These are phyloP conservation scores for Kodamaea laetipori DNA, from an alignment of 805 yeast species.

Conservation along the genomic window DNA sequence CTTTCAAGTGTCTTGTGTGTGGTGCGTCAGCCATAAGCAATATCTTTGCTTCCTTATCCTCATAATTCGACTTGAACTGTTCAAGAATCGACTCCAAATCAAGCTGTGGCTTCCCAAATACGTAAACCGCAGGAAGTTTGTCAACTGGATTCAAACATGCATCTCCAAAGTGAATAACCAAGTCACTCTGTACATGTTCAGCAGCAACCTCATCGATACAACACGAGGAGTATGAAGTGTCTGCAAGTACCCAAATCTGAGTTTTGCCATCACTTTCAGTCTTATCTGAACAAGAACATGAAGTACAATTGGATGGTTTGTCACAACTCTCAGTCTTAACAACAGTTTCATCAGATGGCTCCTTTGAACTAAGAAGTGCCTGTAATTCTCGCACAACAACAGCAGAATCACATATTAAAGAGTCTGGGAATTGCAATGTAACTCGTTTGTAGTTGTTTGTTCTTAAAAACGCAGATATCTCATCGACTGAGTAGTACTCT, in stretches of 20 bases:
- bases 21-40: constrained; percentile 78
- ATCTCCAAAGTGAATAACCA: constrained; percentile 91
- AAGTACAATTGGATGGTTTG: neutral
- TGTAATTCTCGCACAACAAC: constrained; percentile 61
- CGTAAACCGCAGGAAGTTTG: constrained; percentile 72
- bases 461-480: constrained; percentile 43
- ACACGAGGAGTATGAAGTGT: constrained; percentile 92
- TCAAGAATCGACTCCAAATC: constrained; percentile 42
- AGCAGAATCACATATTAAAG: constrained; percentile 74
- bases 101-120: constrained; percentile 69
- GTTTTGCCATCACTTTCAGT: neutral
- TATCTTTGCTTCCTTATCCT: constrained; percentile 41
- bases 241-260: constrained; percentile 78
- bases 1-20: constrained; percentile 48
- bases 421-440: constrained; percentile 91
- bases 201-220: constrained; percentile 98
- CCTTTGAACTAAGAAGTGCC: constrained; percentile 27
- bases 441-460: constrained; percentile 48
- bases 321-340: neutral
- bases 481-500: constrained; percentile 58
- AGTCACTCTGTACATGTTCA: constrained; percentile 82
- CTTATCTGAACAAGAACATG: too few relatives aligned
- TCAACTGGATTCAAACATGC: constrained; percentile 85
- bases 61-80: constrained; percentile 45
- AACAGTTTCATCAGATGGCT: neutral